phyloP scores from a whole-genome alignment of 768 basidiomycete genomes.

The Podaxis carcinomalis region DNA sequence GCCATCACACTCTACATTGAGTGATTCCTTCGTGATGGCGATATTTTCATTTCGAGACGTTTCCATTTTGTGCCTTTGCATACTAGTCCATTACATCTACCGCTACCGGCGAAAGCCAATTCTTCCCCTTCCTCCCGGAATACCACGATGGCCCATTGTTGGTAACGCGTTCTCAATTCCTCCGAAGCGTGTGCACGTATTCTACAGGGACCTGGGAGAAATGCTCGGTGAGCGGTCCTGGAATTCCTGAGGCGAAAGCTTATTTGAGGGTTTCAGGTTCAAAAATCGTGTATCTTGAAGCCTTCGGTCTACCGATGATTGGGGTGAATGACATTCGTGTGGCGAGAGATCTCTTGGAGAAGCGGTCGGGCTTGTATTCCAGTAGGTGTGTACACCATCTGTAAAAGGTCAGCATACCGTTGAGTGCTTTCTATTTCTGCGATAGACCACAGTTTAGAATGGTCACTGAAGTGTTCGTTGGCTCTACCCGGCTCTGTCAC shows the following conservation, averaged over 20 bases:
- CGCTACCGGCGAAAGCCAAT: not conserved
- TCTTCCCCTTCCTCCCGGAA: slow-evolving; percentile 6
- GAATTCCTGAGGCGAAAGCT: not conserved
- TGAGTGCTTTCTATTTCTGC: not conserved
- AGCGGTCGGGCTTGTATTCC: slow-evolving; percentile 23
- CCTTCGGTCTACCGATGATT: slow-evolving; percentile 20
- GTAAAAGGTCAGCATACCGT: not conserved
- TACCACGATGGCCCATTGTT: slow-evolving; percentile 10
- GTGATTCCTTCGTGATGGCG: not conserved
- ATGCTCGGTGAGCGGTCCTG: slow-evolving; percentile 7
- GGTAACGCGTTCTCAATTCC: slow-evolving; percentile 14
- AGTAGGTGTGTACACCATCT: slow-evolving; percentile 8
- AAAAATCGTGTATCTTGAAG: slow-evolving; percentile 13
- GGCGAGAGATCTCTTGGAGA: slow-evolving; percentile 22
- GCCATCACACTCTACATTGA: too few species aligned
- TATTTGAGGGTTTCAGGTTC: not conserved
- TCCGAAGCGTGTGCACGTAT: not conserved
- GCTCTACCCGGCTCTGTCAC: not conserved
- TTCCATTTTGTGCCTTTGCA: not conserved
- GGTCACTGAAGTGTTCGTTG: not conserved
- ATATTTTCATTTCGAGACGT: not conserved
- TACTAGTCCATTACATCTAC: not conserved
- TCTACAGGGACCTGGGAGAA: slow-evolving; percentile 8
- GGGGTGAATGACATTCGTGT: slow-evolving; percentile 21
- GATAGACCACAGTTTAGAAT: not conserved